phyloP scores from a whole-genome alignment of 176 grass and related monocot species.

The Carex cristatella region DNA sequence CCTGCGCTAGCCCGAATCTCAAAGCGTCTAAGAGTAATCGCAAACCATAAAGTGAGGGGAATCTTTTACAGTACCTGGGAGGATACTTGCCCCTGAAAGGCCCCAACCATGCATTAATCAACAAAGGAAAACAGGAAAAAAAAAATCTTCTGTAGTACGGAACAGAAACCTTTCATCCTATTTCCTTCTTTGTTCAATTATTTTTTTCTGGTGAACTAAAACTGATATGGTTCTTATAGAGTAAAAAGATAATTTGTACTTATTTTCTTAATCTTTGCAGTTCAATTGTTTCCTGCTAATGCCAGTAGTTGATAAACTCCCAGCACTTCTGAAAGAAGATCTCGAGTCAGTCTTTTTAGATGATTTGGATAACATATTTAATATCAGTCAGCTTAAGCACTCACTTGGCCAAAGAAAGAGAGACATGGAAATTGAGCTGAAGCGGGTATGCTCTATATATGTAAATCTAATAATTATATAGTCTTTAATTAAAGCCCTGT shows the following conservation, averaged over 20 bases:
- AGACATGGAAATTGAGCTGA: slow-evolving; percentile 67
- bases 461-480: neutral
- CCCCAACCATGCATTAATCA: neutral
- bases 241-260: neutral
- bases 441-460: slow-evolving; percentile 37
- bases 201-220: neutral
- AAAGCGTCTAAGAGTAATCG: too few relatives aligned
- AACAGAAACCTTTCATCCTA: neutral
- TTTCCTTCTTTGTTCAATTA: neutral
- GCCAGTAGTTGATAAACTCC: slow-evolving; percentile 89
- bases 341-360: slow-evolving; percentile 70
- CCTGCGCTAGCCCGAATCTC: too few relatives aligned
- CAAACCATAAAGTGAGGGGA: too few relatives aligned
- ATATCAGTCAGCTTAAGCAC: slow-evolving; percentile 53
- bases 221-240: neutral
- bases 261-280: slow-evolving; percentile 35
- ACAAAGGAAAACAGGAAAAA: neutral
- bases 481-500: neutral
- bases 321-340: slow-evolving; percentile 73
- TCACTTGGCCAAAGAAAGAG: slow-evolving; percentile 55
- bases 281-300: slow-evolving; percentile 98
- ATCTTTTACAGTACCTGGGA: too few relatives aligned
- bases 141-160: neutral
- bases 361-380: slow-evolving; percentile 66
- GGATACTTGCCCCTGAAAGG: neutral